Evolutionary conservation across 352 stramenopile species (phyloP), one percentile per base, ranked within the genome.

Genomic region (Globisporangium apiculatum): DNA sequence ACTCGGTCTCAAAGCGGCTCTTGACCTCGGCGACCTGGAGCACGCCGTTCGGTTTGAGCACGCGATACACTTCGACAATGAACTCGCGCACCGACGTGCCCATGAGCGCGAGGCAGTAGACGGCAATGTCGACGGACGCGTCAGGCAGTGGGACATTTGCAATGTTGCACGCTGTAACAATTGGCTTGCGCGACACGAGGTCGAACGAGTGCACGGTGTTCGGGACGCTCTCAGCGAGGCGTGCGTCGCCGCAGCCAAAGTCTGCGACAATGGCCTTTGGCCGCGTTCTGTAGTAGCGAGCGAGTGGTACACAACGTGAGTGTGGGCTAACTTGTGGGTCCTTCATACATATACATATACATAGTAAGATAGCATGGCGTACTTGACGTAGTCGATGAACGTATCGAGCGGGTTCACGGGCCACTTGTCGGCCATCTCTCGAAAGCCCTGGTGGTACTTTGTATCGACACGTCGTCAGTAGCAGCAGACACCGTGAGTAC

Each of bases 101-200:
- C 97, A 99, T 99, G 35, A 99, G 82, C 18, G 96, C 94, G 24
- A 99, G 80, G 68, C 93, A 99, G 70, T 99, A 99, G 14, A 99
- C 86, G 14, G 73, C 96, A 55, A 99, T 89, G 71, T 99, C 95
- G 3, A 99, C 79, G 15, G 73, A 89, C 53, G 71, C 73, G 60
- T 97, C 68, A 1, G 72, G 47, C 10, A 99, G 75, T 18, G 97
- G 97, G 38, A 92, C 83, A 49, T 87, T 62, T n/a, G 94, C 86
- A 72, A 99, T 99, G 71, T 99, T 97, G 75, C 96, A 98, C n/a
- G 96, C 92, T 0, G 96, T 96, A 18, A 99, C 83, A 41, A 73
- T 64, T n/a, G 73, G 58, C 59, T 97, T 97, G 50, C 78, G 78
- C 2, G 96, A 91, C 17, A 99, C 96, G 40, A 99, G 73, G 79